phyloP scores from a whole-genome alignment of 83 land plant species.

The Picea abies region DNA sequence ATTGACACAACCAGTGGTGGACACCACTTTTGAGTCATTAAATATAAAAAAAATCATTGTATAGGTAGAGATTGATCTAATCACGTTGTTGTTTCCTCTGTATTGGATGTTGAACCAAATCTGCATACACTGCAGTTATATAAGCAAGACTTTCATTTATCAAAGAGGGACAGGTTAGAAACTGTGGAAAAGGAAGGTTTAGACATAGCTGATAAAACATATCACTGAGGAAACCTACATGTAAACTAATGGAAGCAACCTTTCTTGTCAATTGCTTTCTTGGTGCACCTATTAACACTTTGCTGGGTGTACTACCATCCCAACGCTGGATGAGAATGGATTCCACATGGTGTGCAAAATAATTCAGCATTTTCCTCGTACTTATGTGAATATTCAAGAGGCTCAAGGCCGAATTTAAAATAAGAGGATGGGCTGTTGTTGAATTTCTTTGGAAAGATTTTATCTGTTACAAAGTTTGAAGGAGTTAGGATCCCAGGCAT shows the following conservation, averaged over 20 bases:
- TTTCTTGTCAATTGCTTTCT: conserved; percentile 24
- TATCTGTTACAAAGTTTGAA: conserved; percentile 23
- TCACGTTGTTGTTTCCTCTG: neutral
- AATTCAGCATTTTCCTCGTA: conserved; percentile 72
- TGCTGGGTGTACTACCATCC: conserved; percentile 33
- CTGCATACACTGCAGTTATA: neutral
- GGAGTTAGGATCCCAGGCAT: too few species aligned
- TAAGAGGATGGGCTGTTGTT: conserved; percentile 58
- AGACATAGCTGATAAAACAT: neutral
- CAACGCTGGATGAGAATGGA: conserved; percentile 47
- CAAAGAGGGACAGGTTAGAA: neutral
- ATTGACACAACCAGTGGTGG: neutral
- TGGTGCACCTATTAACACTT: conserved; percentile 36
- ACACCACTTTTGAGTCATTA: neutral
- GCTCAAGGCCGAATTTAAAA: conserved; percentile 24
- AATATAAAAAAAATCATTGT: neutral
- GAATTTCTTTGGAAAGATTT: conserved; percentile 48
- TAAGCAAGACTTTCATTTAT: neutral
- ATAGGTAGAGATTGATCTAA: neutral
- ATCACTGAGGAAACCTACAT: neutral
- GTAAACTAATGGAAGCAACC: neutral
- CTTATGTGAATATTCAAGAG: conserved; percentile 64
- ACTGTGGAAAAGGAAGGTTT: neutral
- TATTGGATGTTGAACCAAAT: neutral
- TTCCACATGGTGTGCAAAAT: conserved; percentile 70